Evolutionary conservation across 2,329 filamentous ascomycete species (phyloP).

Genomic region (Diaporthe longicolla): DNA sequence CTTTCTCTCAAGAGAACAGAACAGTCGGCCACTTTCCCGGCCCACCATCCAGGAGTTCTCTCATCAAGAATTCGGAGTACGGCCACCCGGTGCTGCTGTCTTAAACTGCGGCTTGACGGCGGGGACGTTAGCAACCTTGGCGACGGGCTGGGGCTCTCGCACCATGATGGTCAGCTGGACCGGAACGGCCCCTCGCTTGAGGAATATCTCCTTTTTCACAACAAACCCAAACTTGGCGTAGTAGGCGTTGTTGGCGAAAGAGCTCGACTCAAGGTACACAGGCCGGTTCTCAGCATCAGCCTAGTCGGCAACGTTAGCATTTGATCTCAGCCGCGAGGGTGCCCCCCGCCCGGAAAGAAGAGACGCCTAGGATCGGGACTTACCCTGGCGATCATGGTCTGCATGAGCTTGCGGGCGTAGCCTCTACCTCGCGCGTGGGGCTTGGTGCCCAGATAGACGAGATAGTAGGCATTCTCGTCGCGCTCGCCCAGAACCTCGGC

Average conservation of each 20-base stretch:
- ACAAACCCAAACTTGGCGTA: slow-evolving; percentile 84
- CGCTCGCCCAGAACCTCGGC: slow-evolving; percentile 75
- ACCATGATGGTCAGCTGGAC: slow-evolving; percentile 86
- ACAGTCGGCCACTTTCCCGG: slow-evolving; percentile 10
- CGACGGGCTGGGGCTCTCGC: slow-evolving; percentile 71
- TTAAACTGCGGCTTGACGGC: slow-evolving; percentile 42
- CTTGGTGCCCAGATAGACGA: slow-evolving; percentile 86
- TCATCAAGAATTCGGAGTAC: slow-evolving; percentile 3
- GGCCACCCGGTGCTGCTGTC: slow-evolving; percentile 20
- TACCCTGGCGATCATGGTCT: slow-evolving; percentile 76
- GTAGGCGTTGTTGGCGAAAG: slow-evolving; percentile 76
- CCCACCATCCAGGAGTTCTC: slow-evolving; percentile 7
- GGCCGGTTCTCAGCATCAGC: slow-evolving; percentile 77
- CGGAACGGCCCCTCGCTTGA: slow-evolving; percentile 70
- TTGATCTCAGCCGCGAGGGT: neutral
- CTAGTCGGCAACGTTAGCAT: slow-evolving; percentile 51
- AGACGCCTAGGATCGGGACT: slow-evolving; percentile 44
- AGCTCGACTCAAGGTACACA: slow-evolving; percentile 85
- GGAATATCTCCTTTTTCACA: slow-evolving; percentile 72
- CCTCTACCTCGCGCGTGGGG: slow-evolving; percentile 79
- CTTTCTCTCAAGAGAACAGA: slow-evolving; percentile 9
- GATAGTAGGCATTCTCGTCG: slow-evolving; percentile 81
- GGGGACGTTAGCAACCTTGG: slow-evolving; percentile 49
- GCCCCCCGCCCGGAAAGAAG: neutral
- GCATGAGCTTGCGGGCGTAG: slow-evolving; percentile 79